A percentile compares a stretch with the other conserved stretches of the same genome.
Conservation (phyloP, 495 filamentous ascomycete species). For the Aspergillus asperescens region DNA sequence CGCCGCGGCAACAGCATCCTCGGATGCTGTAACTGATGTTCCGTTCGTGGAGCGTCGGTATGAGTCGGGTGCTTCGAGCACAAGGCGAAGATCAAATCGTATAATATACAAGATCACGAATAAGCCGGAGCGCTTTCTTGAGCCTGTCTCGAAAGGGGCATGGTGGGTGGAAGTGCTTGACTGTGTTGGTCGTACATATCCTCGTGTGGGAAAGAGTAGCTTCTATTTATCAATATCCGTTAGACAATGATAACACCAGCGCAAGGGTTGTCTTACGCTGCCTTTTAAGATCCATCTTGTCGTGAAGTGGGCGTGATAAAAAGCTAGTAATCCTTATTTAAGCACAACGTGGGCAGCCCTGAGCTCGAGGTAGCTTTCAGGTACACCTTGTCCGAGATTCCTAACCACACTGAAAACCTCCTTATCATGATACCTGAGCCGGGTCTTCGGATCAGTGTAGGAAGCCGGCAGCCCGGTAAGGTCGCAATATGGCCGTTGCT, state of each 20-base stretch:
- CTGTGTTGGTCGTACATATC: slow-evolving; percentile 66
- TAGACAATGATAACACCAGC: neutral
- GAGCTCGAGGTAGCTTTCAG: slow-evolving; percentile 82
- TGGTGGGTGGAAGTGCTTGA: slow-evolving; percentile 85
- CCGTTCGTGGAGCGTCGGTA: slow-evolving; percentile 48
- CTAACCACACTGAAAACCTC: slow-evolving; percentile 83
- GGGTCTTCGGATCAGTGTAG: slow-evolving; percentile 91
- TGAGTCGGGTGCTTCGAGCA: slow-evolving; percentile 42
- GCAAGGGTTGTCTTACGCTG: neutral
- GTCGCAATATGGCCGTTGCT: slow-evolving; percentile 84
- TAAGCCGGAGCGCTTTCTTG: slow-evolving; percentile 94
- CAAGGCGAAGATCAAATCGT: slow-evolving; percentile 49
- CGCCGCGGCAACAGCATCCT: slow-evolving; percentile 54
- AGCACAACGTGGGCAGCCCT: slow-evolving; percentile 87
- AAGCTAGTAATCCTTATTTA: slow-evolving; percentile 51
- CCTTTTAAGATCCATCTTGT: neutral
- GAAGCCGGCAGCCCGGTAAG: slow-evolving; percentile 82
- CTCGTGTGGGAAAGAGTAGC: neutral
- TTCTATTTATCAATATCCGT: neutral
- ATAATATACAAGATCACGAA: slow-evolving; percentile 60
- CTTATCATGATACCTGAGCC: slow-evolving; percentile 79
- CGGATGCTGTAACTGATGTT: slow-evolving; percentile 53
- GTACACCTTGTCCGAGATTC: slow-evolving; percentile 66
- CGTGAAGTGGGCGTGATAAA: neutral
- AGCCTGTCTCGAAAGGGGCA: slow-evolving; percentile 67